A percentile compares a stretch with the other conserved stretches of the same genome.
Evolutionary conservation across 208 protist species (phyloP).

Genomic region (Trypanosoma scelopori): DNA sequence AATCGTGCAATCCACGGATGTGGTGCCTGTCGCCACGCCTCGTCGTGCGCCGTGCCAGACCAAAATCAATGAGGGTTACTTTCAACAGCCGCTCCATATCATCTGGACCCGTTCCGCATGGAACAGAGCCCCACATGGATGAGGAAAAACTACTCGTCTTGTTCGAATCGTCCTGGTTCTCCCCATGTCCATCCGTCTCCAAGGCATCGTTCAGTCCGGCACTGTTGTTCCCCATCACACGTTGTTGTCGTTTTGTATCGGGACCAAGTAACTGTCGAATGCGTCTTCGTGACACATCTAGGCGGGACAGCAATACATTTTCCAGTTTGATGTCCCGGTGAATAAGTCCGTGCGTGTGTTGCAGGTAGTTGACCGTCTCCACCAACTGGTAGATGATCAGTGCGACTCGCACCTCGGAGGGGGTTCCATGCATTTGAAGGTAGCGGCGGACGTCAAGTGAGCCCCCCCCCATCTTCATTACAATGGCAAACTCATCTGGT

Average conservation of each 20-base stretch:
- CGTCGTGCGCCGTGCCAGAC: conserved; percentile 53
- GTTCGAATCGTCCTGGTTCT: not conserved
- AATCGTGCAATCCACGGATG: not conserved
- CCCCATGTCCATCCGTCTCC: not conserved
- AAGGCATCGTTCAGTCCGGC: not conserved
- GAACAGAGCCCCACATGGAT: conserved; percentile 6
- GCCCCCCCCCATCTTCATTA: conserved; percentile 66
- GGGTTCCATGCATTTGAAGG: conserved; percentile 53
- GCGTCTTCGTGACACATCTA: conserved; percentile 34
- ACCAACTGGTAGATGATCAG: conserved; percentile 76
- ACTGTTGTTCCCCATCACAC: not conserved
- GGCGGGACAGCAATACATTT: conserved; percentile 66
- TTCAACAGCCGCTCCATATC: conserved; percentile 41
- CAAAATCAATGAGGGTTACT: conserved; percentile 82
- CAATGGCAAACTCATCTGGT: conserved; percentile 76
- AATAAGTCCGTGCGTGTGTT: conserved; percentile 61
- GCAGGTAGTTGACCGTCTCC: conserved; percentile 70
- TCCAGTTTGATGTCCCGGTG: conserved; percentile 88
- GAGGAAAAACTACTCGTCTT: not conserved
- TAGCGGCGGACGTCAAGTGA: conserved; percentile 70
- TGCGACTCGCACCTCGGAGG: conserved; percentile 54
- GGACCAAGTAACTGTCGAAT: conserved; percentile 48
- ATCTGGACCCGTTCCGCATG: not conserved
- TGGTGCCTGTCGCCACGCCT: conserved; percentile 2
- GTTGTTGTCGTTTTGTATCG: conserved; percentile 26